Evolutionary conservation across 768 basidiomycete species (phyloP).

Genomic region (Stropharia rugosoannulata): DNA sequence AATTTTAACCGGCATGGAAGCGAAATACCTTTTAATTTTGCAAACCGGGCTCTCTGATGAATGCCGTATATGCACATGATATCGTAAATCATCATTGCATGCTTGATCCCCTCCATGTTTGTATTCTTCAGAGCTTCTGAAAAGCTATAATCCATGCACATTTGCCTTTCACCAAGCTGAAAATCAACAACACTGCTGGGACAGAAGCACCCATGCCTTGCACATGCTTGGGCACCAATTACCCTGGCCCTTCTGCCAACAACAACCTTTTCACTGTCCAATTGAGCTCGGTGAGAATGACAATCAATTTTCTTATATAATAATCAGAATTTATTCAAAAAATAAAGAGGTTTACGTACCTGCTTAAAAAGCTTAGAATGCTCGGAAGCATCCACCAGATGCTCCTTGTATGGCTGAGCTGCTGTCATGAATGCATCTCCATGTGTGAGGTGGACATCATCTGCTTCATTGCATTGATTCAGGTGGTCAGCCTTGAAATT

Average conservation of each 20-base stretch:
- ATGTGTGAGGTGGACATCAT: conserved; percentile 24
- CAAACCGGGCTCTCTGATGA: conserved; percentile 1
- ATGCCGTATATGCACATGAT: conserved; percentile 14
- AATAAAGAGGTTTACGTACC: too few species aligned
- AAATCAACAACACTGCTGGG: conserved; percentile 15
- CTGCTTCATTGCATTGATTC: conserved; percentile 19
- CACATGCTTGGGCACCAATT: conserved; percentile 24
- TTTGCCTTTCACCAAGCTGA: conserved; percentile 20
- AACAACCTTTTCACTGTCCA: not conserved
- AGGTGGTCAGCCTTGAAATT: conserved; percentile 27
- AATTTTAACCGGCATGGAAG: not conserved
- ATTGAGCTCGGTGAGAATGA: not conserved
- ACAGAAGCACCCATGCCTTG: conserved; percentile 14
- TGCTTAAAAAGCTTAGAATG: too few species aligned
- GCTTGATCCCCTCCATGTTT: not conserved
- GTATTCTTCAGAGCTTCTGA: conserved; percentile 8
- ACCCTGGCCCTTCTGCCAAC: conserved; percentile 25
- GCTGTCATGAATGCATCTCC: conserved; percentile 12
- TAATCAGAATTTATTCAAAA: not conserved
- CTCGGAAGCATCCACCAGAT: too few species aligned
- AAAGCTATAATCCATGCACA: conserved; percentile 17
- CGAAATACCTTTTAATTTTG: not conserved
- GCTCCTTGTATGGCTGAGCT: too few species aligned
- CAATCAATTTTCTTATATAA: conserved; percentile 3
- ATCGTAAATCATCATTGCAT: conserved; percentile 10